Percentiles rank a stretch among this genome's conserved stretches.
Conservation (phyloP, 208 protist genomes). For the Trypanosoma boissoni region DNA sequence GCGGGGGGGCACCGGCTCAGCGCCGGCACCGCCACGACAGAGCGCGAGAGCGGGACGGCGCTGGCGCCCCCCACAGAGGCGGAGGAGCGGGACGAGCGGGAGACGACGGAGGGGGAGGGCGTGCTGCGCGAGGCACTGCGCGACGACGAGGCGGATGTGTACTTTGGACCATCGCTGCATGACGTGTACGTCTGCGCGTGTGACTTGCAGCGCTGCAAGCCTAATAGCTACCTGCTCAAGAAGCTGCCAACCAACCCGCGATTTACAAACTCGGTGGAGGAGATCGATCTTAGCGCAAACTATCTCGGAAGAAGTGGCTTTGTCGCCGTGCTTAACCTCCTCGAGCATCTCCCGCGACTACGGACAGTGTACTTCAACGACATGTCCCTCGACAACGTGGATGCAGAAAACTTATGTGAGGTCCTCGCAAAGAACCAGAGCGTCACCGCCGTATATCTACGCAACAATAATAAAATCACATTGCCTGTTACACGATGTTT, state of each 20-base stretch:
- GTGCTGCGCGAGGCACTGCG: conserved; percentile 32
- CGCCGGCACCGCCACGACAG: background rate
- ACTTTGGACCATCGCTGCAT: conserved; percentile 63
- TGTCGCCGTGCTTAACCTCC: conserved; percentile 71
- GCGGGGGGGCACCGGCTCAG: background rate
- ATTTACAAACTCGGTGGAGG: conserved; percentile 66
- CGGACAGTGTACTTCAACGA: conserved; percentile 75
- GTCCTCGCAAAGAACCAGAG: conserved; percentile 44
- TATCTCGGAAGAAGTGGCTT: conserved; percentile 89
- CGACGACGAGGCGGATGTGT: conserved; percentile 45
- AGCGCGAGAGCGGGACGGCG: background rate
- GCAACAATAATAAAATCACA: conserved; percentile 83
- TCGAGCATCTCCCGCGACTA: conserved; percentile 71
- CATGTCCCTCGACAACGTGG: conserved; percentile 85
- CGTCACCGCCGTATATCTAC: conserved; percentile 52
- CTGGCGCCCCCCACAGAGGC: background rate
- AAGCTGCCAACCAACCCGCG: conserved; percentile 76
- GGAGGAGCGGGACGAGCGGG: conserved; percentile 17
- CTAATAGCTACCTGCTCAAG: conserved; percentile 87
- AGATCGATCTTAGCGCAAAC: conserved; percentile 86
- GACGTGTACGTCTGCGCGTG: conserved; percentile 85
- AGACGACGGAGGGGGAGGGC: conserved; percentile 20
- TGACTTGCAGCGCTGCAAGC: conserved; percentile 69
- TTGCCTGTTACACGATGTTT: conserved; percentile 73
- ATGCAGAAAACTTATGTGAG: conserved; percentile 75